phyloP scores from a whole-genome alignment of 441 rosid genomes.

The Syzygium syzygioides region DNA sequence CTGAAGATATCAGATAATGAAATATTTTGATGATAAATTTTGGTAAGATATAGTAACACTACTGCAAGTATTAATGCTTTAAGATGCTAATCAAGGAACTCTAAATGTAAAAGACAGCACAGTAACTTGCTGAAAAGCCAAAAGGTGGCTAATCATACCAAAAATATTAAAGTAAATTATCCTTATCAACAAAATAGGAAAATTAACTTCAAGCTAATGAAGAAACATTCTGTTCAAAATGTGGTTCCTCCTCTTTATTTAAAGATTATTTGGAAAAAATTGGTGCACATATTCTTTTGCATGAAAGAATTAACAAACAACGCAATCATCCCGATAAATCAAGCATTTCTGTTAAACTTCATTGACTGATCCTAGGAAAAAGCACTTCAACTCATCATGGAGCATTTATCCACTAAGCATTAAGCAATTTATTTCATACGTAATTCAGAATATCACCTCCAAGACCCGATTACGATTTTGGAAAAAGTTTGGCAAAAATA shows the following conservation, averaged over 20 bases:
- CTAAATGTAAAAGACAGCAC: not conserved
- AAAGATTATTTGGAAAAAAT: not conserved
- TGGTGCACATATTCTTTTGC: not conserved
- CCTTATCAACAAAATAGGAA: not conserved
- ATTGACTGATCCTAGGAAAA: not conserved
- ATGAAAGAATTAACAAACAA: not conserved
- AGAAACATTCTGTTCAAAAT: not conserved
- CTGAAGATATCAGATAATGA: slow-evolving; percentile 29
- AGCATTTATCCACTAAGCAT: not conserved
- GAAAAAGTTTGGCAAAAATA: not conserved
- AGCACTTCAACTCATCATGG: not conserved
- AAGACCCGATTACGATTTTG: not conserved
- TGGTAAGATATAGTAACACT: not conserved
- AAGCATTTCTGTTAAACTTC: not conserved
- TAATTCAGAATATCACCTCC: not conserved
- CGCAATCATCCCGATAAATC: not conserved
- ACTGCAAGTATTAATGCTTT: not conserved
- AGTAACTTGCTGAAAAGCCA: not conserved
- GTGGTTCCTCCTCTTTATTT: not conserved
- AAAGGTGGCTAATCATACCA: not conserved
- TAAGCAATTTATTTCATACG: not conserved
- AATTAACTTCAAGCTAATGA: not conserved
- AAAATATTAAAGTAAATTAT: not conserved
- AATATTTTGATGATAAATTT: not conserved
- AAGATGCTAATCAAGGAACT: not conserved